Evolutionary conservation across 176 grass and related monocot species (phyloP), one percentile per base, ranked within the genome.

Genomic region (Juncus effusus): DNA sequence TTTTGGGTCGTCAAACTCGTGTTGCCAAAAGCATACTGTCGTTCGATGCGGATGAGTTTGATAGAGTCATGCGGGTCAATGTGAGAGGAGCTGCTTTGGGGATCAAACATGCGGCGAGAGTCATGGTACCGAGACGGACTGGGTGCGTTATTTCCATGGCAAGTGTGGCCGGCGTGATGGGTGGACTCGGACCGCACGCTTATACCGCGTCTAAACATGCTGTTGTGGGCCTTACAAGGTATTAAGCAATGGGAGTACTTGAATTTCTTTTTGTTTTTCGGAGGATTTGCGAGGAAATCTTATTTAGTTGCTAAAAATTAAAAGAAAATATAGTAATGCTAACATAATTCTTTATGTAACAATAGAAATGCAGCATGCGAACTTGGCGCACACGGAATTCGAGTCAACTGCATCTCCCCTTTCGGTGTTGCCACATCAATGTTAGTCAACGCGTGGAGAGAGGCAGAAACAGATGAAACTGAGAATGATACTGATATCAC

Each of bases 121-220:
- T 84, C 80, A 99, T 99, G 94, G 16, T 75, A 13, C 40, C 64
- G 0, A 81, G 85, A 56, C 47, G 76, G 3, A 10, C 74, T 7
- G 94, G 94, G 3, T 80, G 85, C 85, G 86, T 99, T 58, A 73
- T 99, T 40, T 99, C 94, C 39, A 77, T 99, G 15, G 85, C 94
- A 8, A 99, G 94, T 77, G 94, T 99, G 3, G 94, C 94, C 4
- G 89, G 94, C 2, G 85, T 99, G 40, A 59, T 90, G n/a, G 94
- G 94, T 56, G 94, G 94, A 0, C 85, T 99, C 1, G 94, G 95
- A 8, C 89, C 95, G 0, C 95, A 99, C 84, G 95, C 89, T 2
- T 99, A 99, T 83, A 90, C 95, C 0, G 89, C 95, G 0, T 99
- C 95, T 59, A 90, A 99, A 88, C 95, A 99, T 81, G 95, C 95